Evolutionary conservation across 1,139 yeast genomes (phyloP).

Genomic region (Kodamaea anthophila): DNA sequence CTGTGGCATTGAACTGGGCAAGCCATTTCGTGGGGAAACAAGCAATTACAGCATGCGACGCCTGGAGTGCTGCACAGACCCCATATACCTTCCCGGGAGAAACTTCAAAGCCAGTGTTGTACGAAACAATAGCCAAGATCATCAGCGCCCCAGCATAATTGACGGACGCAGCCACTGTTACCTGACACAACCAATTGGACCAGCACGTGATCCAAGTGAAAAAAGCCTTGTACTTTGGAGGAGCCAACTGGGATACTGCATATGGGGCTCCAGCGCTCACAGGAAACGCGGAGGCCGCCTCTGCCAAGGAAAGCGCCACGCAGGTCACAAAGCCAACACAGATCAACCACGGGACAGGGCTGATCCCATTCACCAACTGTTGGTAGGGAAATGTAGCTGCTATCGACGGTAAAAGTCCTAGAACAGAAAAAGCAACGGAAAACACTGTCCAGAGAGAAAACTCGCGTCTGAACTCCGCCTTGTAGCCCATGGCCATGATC

Average conservation of each 20-base stretch:
- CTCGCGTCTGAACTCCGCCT: constrained; percentile 69
- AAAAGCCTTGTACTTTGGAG: constrained; percentile 46
- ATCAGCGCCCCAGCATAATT: constrained; percentile 55
- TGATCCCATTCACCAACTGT: constrained; percentile 47
- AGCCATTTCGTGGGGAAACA: constrained; percentile 51
- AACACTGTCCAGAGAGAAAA: constrained; percentile 56
- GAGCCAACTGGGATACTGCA: constrained; percentile 47
- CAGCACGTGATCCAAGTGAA: constrained; percentile 35
- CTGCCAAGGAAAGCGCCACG: constrained; percentile 47
- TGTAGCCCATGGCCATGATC: constrained; percentile 63
- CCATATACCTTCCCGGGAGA: constrained; percentile 18
- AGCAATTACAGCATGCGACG: constrained; percentile 44
- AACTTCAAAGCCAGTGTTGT: constrained; percentile 13
- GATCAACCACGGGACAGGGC: constrained; percentile 51
- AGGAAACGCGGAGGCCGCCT: constrained; percentile 44
- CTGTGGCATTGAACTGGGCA: constrained; percentile 49
- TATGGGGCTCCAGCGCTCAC: constrained; percentile 45
- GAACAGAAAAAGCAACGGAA: constrained; percentile 66
- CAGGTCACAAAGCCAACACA: constrained; percentile 45
- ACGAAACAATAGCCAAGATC: constrained; percentile 50
- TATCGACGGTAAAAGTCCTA: constrained; percentile 67
- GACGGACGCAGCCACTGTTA: constrained; percentile 59
- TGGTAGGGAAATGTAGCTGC: constrained; percentile 52
- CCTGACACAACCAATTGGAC: constrained; percentile 43
- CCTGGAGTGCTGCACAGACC: constrained; percentile 39